Base-by-base conservation (phyloP, 768 basidiomycete genomes). In the Tephrocybe sp. region DNA sequence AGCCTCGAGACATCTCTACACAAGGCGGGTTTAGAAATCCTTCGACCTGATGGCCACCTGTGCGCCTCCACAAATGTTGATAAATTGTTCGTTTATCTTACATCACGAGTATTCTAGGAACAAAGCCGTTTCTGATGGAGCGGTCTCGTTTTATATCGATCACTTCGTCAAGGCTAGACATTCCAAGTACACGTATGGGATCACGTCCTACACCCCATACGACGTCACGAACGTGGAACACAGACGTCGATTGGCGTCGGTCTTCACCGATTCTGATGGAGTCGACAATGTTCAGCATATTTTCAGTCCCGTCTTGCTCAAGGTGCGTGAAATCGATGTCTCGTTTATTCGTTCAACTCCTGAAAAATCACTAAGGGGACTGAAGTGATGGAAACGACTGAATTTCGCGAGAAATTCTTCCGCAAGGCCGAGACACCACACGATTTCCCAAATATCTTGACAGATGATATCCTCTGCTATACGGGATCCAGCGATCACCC, bases 41-140 rank as follows among this genome's bases (percentile, higher is more conserved):
- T 31, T 47, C 55, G 58, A 26, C 58, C 58, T n/a, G 55, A 59
- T 32, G 52, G 47, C 12, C 58, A 59, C 31, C 27, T 59, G 58
- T 59, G 44, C 5, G 57, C 35, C 8, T 2, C 12, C n/a, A 7
- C 5, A 3, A 34, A 35, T 49, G n/a, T n/a, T 40, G 4, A 34
- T 21, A 4, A 15, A 8, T n/a, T 15, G 31, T 7, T 35, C 11
- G 11, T 15, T 11, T 35, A 19, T 36, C 12, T 28, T 32, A 19
- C 27, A 47, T 39, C 8, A 42, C 27, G 5, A n/a, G 9, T 16
- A 36, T 12, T 25, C n/a, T 44, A 76, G 76, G 24, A 74, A 69
- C 28, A 77, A 75, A 47, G 76, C 75, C 0, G 75, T 78, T 11
- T 69, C 76, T 3, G 72, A 75, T 16, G 76, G 76, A 1, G 76